These are phyloP conservation scores for Akanthomyces dipterigenus DNA, from an alignment of 2,329 filamentous ascomycete genomes.

Conservation along the genomic window DNA sequence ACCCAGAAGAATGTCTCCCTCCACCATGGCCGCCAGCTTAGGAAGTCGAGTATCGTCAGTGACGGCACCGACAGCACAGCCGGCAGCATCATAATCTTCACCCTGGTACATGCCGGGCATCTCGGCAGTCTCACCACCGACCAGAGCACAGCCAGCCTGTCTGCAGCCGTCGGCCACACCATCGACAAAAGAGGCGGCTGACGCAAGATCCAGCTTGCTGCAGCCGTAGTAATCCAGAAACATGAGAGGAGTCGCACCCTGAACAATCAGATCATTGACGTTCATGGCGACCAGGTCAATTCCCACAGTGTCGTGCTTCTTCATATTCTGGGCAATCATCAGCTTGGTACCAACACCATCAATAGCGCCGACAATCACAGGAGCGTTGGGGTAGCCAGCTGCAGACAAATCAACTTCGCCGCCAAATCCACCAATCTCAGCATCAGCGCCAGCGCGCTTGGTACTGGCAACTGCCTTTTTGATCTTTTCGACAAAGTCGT, in stretches of 20 bases:
- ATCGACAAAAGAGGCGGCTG: constrained; percentile 78
- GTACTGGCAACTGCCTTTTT: constrained; percentile 85
- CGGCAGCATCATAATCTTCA: constrained; percentile 89
- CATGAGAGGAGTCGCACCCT: constrained; percentile 89
- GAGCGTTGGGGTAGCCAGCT: constrained; percentile 66
- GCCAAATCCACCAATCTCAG: constrained; percentile 91
- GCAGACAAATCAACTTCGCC: constrained; percentile 56
- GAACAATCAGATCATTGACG: constrained; percentile 94
- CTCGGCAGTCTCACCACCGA: constrained; percentile 97
- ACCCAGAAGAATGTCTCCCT: constrained; percentile 80
- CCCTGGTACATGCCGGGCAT: constrained; percentile 93
- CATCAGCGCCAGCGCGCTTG: constrained; percentile 77
- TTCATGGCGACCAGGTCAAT: constrained; percentile 99
- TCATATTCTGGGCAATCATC: constrained; percentile 85
- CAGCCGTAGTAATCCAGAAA: constrained; percentile 98
- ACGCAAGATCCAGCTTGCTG: constrained; percentile 72
- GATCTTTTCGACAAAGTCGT: constrained; percentile 86
- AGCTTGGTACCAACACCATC: constrained; percentile 97
- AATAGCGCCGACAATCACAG: constrained; percentile 86
- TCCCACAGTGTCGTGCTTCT: constrained; percentile 88
- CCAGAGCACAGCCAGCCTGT: constrained; percentile 77
- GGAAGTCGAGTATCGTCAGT: constrained; percentile 64
- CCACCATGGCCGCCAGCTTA: constrained; percentile 64
- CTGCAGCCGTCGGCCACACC: constrained; percentile 85
- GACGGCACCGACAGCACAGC: constrained; percentile 83